A percentile compares a stretch with the other conserved stretches of the same genome.
These are phyloP conservation scores for Amborella trichopoda DNA, from an alignment of 164 flowering plant species.

Conservation along the genomic window DNA sequence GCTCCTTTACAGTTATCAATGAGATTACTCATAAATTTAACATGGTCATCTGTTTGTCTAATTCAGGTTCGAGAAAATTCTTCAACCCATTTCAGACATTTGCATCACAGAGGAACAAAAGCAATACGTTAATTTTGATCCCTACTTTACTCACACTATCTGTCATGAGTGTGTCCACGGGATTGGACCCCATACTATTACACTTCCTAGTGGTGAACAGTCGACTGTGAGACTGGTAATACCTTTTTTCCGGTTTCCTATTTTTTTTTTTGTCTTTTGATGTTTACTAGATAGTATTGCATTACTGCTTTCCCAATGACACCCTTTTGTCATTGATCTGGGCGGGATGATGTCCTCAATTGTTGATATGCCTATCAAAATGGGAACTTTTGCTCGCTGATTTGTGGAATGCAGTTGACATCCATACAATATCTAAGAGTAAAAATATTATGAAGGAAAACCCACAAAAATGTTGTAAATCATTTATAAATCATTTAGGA, in stretches of 20 bases:
- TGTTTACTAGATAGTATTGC: not conserved
- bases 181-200: constrained; percentile 88
- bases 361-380: too few species aligned
- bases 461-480: too few species aligned
- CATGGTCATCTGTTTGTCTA: constrained; percentile 8
- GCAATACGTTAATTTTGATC: constrained; percentile 64
- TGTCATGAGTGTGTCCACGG: constrained; percentile 99
- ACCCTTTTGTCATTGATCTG: too few species aligned
- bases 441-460: too few species aligned
- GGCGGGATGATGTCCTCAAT: too few species aligned
- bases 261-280: not conserved
- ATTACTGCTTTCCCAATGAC: not conserved
- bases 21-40: too few species aligned
- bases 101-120: constrained; percentile 61
- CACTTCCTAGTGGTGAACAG: constrained; percentile 65
- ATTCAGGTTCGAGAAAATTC: constrained; percentile 80
- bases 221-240: constrained; percentile 92
- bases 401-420: too few species aligned
- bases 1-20: too few species aligned
- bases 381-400: too few species aligned
- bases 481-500: too few species aligned
- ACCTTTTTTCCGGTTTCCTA: not conserved
- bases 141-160: constrained; percentile 90
- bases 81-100: constrained; percentile 65
- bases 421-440: too few species aligned